These are phyloP conservation scores for Verticillium klebahnii DNA, from an alignment of 2,329 filamentous ascomycete genomes.

Conservation along the genomic window DNA sequence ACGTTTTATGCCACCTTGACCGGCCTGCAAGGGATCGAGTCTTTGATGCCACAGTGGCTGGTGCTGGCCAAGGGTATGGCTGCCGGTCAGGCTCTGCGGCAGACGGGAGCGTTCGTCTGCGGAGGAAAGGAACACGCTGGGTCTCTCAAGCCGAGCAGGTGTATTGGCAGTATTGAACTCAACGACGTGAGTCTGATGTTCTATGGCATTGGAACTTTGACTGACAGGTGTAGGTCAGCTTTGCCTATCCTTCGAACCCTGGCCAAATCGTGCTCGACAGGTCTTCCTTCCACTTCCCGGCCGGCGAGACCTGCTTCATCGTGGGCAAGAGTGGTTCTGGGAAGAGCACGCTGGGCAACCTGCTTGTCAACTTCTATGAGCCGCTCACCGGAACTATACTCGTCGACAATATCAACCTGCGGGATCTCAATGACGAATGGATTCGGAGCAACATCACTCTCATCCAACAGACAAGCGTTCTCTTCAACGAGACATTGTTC, in stretches of 20 bases:
- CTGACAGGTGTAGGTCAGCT: constrained; percentile 59
- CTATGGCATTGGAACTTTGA: neutral
- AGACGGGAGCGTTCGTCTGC: constrained; percentile 9
- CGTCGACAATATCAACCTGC: constrained; percentile 61
- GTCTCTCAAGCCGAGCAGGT: constrained; percentile 32
- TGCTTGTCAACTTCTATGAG: constrained; percentile 74
- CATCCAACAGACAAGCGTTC: constrained; percentile 73
- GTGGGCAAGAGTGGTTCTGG: constrained; percentile 86
- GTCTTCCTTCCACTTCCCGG: constrained; percentile 64
- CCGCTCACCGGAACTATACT: constrained; percentile 60
- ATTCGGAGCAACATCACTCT: constrained; percentile 72
- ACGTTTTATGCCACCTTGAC: constrained; percentile 81
- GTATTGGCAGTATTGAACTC: constrained; percentile 65
- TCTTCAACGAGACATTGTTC: constrained; percentile 78
- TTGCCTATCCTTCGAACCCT: constrained; percentile 72
- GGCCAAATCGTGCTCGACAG: constrained; percentile 53
- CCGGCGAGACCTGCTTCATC: constrained; percentile 72
- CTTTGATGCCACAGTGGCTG: constrained; percentile 71
- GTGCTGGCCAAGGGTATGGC: constrained; percentile 74
- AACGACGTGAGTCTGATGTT: constrained; percentile 48
- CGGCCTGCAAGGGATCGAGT: constrained; percentile 70
- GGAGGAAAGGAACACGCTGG: constrained; percentile 21
- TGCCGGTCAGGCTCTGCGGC: constrained; percentile 58
- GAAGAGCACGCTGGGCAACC: constrained; percentile 81
- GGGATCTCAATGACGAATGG: constrained; percentile 64